Percentiles rank a stretch among this genome's conserved stretches.
Evolutionary conservation across 768 basidiomycete genomes (phyloP).

Genomic region (Rossbeevera mucosa): DNA sequence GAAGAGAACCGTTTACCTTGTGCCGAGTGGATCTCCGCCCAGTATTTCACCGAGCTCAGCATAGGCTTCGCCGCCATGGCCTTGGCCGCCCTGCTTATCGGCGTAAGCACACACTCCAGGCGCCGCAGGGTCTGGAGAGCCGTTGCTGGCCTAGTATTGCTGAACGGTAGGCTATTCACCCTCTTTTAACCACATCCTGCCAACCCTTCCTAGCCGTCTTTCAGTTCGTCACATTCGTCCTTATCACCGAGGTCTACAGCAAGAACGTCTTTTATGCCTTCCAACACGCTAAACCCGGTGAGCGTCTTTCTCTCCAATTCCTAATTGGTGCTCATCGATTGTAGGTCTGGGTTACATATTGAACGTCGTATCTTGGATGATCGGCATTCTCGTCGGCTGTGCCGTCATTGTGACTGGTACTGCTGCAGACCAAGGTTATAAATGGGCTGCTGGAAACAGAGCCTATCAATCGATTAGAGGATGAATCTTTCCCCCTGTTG

Average conservation of each 20-base stretch:
- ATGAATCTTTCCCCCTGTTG: slow-evolving; percentile 8
- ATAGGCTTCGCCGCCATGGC: slow-evolving; percentile 61
- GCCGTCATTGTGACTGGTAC: slow-evolving; percentile 61
- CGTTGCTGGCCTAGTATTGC: slow-evolving; percentile 56
- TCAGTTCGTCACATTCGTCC: slow-evolving; percentile 56
- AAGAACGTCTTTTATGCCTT: slow-evolving; percentile 46
- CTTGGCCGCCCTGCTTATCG: slow-evolving; percentile 55
- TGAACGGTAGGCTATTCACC: slow-evolving; percentile 45
- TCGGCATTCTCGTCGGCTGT: slow-evolving; percentile 45
- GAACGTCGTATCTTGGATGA: slow-evolving; percentile 58
- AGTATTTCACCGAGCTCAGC: slow-evolving; percentile 59
- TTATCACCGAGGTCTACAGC: slow-evolving; percentile 59
- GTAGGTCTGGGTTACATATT: slow-evolving; percentile 58
- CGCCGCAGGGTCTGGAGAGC: slow-evolving; percentile 74
- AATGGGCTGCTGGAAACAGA: slow-evolving; percentile 76
- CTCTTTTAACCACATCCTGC: neutral
- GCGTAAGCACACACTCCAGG: slow-evolving; percentile 68
- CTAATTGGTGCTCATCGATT: slow-evolving; percentile 1
- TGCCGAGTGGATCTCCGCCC: slow-evolving; percentile 65
- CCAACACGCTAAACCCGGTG: slow-evolving; percentile 57
- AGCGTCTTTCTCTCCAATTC: slow-evolving; percentile 8
- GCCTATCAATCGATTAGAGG: slow-evolving; percentile 44
- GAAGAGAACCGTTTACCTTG: slow-evolving; percentile 57
- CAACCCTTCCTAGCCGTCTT: slow-evolving; percentile 41
- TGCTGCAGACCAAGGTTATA: slow-evolving; percentile 43